Conservation (phyloP, 2,329 filamentous ascomycete species). For the Phoma sp. region DNA sequence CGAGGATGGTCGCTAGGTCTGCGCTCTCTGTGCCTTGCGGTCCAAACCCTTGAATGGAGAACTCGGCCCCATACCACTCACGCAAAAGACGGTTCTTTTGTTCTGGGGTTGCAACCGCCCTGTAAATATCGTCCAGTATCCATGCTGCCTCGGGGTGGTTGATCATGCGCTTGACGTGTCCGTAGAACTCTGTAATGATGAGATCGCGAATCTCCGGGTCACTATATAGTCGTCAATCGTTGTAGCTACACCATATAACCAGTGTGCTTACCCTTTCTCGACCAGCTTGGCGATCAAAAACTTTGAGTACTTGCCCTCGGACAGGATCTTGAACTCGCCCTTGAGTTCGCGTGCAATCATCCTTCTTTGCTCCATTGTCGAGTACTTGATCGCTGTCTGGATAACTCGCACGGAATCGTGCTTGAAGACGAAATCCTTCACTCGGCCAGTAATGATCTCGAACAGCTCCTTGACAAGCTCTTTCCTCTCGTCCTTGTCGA, state of each 20-base stretch:
- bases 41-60: constrained; percentile 73
- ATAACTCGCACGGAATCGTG: constrained; percentile 97
- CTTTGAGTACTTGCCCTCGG: constrained; percentile 96
- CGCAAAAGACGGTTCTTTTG: constrained; percentile 86
- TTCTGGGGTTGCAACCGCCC: constrained; percentile 81
- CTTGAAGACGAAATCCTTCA: constrained; percentile 97
- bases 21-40: constrained; percentile 60
- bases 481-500: constrained; percentile 86
- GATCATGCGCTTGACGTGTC: constrained; percentile 89
- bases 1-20: constrained; percentile 78
- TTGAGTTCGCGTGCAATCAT: constrained; percentile 87
- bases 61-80: constrained; percentile 97
- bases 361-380: constrained; percentile 81
- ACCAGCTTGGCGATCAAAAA: constrained; percentile 96
- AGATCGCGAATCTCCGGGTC: constrained; percentile 86
- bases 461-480: constrained; percentile 89
- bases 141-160: constrained; percentile 96
- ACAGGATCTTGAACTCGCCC: constrained; percentile 82
- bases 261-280: constrained; percentile 68
- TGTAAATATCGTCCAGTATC: constrained; percentile 97
- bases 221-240: constrained; percentile 49
- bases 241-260: background rate
- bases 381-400: constrained; percentile 96
- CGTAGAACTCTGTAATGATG: constrained; percentile 94
- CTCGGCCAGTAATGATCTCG: constrained; percentile 85